Evolutionary conservation across 805 yeast species (phyloP).

Genomic region (Sugiyamaella marilandica): DNA sequence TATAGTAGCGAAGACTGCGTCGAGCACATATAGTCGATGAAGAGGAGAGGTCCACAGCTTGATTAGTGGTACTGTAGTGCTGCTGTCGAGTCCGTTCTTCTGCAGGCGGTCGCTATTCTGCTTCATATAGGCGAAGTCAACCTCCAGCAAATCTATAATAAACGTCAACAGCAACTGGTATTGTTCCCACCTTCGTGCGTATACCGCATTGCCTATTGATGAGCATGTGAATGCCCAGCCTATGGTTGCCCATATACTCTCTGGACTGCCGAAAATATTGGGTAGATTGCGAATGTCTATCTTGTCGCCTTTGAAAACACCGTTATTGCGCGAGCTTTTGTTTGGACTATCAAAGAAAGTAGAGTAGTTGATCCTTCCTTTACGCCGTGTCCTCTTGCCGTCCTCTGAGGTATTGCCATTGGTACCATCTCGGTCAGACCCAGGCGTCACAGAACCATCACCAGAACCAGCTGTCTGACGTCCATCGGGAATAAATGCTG

Average conservation of each 20-base stretch:
- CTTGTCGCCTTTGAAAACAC: neutral
- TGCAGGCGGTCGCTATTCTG: neutral
- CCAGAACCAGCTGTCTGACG: neutral
- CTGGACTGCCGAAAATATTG: slow-evolving; percentile 5
- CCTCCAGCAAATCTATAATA: slow-evolving; percentile 5
- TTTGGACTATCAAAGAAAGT: neutral
- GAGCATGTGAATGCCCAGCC: slow-evolving; percentile 19
- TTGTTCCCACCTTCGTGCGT: slow-evolving; percentile 13
- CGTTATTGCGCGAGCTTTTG: neutral
- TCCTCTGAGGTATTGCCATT: neutral
- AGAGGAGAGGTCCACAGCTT: slow-evolving; percentile 3
- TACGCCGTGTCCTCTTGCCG: neutral
- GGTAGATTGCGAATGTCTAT: slow-evolving; percentile 3
- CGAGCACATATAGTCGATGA: slow-evolving; percentile 2
- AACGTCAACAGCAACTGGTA: slow-evolving; percentile 9
- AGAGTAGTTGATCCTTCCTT: neutral
- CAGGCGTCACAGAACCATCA: neutral
- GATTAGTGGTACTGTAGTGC: neutral
- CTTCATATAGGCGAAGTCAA: neutral
- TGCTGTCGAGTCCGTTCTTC: neutral
- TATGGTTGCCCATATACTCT: slow-evolving; percentile 12
- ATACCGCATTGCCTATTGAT: slow-evolving; percentile 4
- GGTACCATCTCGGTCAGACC: neutral
- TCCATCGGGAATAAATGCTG: neutral
- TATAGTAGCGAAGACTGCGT: slow-evolving; percentile 6